These are phyloP conservation scores for Euryodendron excelsum DNA, from an alignment of 148 eudicot genomes.

Conservation along the genomic window DNA sequence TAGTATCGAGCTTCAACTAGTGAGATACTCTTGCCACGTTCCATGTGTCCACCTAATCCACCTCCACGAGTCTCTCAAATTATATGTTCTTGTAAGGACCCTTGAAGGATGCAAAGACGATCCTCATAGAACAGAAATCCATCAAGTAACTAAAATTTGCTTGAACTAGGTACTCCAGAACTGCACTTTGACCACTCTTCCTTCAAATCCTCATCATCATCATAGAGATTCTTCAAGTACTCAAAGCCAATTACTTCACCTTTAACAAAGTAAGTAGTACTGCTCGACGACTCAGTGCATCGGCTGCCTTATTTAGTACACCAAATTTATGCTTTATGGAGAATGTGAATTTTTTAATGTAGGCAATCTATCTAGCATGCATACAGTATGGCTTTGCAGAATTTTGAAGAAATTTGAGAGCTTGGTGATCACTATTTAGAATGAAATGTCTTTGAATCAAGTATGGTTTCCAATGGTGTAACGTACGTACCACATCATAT, in stretches of 20 bases:
- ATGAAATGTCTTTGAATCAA: background rate
- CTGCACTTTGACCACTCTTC: background rate
- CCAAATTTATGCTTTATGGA: background rate
- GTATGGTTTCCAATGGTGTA: background rate
- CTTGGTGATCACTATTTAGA: slow-evolving; percentile 9
- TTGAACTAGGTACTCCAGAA: background rate
- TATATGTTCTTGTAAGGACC: background rate
- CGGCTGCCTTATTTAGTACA: background rate
- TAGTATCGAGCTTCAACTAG: background rate
- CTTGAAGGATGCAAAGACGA: background rate
- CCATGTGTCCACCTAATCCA: slow-evolving; percentile 1
- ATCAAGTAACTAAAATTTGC: background rate
- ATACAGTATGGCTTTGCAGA: background rate
- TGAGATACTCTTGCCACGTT: background rate
- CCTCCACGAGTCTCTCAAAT: background rate
- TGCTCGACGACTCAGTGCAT: background rate
- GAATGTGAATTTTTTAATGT: background rate
- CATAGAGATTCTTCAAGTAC: background rate
- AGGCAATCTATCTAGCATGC: slow-evolving; percentile 8
- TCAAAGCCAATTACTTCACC: background rate
- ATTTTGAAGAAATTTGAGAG: background rate
- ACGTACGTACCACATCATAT: background rate
- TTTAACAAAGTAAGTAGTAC: background rate
- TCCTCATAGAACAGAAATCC: background rate
- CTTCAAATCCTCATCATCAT: background rate